Base-by-base conservation (phyloP, 2,329 filamentous ascomycete species). In the Colletotrichum tropicicola region DNA sequence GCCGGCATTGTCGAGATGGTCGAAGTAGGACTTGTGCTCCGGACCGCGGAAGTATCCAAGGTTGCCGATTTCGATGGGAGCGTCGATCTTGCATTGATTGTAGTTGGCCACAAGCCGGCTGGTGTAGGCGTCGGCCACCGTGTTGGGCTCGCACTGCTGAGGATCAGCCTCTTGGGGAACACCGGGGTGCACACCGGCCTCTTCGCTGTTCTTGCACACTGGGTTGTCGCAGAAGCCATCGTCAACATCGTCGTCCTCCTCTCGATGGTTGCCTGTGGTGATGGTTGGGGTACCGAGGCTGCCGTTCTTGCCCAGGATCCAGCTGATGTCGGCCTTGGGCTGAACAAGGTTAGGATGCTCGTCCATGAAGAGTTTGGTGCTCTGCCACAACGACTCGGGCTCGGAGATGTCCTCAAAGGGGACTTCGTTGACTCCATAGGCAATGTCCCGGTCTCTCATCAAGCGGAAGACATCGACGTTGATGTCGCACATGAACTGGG, bases 391-490 rank as follows among this genome's bases (percentile, higher is more conserved):
- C 4, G 74, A 77, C 10, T 77, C 75, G 51, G 82, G 79, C 10
- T 80, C 75, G 28, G 78, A 76, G 6, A 78, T 78, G 55, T 82
- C 78, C 58, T 83, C 80, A 27, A 84, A 73, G 43, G 82, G 79
- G 23, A 80, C 80, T 72, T 84, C 82, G 64, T 84, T 87, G 73
- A 87, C 88, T 12, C 86, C 93, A 73, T 96, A 96, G 10, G 89
- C 92, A 74, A 95, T 91, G 74, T 93, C 90, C 75, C 92, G 88
- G 72, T 97, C 92, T 68, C 89, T 84, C 92, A 97, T 95, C 81
- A 90, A 94, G 48, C 89, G 87, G 80, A 97, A 97, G 28, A 96
- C 88, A 73, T 97, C 93, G 73, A 97, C 96, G 73, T 93, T 89
- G 67, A 97, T 87, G 66, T 86, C 77, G 65, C 85, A 86, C 61